Conservation (phyloP, 768 basidiomycete species). For the Boletales sp. region DNA sequence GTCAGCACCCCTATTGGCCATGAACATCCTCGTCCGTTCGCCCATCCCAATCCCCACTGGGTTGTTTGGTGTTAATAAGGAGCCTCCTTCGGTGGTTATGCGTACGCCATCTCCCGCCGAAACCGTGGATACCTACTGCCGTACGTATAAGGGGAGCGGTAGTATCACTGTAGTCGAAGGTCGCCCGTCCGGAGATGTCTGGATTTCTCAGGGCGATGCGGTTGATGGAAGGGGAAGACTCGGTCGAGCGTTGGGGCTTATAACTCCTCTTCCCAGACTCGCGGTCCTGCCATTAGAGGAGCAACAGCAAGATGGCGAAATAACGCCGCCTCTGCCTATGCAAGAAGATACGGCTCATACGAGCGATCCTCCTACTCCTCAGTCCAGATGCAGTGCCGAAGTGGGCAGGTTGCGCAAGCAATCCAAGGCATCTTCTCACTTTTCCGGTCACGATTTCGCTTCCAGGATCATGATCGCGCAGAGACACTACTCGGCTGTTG, state of each 20-base stretch:
- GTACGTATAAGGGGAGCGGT: conserved; percentile 60
- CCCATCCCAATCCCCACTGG: conserved; percentile 66
- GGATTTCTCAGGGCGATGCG: conserved; percentile 71
- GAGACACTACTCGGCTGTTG: conserved; percentile 67
- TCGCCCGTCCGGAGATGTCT: conserved; percentile 70
- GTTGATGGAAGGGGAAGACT: conserved; percentile 61
- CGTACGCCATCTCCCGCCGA: conserved; percentile 44
- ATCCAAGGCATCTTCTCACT: conserved; percentile 54
- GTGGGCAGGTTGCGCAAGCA: conserved; percentile 50
- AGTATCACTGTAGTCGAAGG: conserved; percentile 65
- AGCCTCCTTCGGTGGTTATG: conserved; percentile 39
- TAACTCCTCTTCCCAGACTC: conserved; percentile 61
- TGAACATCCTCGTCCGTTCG: conserved; percentile 57
- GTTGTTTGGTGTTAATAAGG: conserved; percentile 52
- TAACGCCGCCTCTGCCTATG: conserved; percentile 61
- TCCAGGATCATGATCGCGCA: conserved; percentile 70
- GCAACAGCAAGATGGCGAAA: conserved; percentile 36
- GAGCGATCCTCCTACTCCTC: conserved; percentile 39
- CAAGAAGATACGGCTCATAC: conserved; percentile 43
- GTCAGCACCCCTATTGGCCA: conserved; percentile 62
- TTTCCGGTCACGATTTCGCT: conserved; percentile 48
- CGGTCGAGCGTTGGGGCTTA: conserved; percentile 59
- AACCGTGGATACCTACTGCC: conserved; percentile 19
- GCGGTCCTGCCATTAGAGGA: conserved; percentile 57
- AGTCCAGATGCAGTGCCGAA: conserved; percentile 55